These are phyloP conservation scores for Barnettozyma botsteinii DNA, from an alignment of 805 yeast genomes.

Conservation along the genomic window DNA sequence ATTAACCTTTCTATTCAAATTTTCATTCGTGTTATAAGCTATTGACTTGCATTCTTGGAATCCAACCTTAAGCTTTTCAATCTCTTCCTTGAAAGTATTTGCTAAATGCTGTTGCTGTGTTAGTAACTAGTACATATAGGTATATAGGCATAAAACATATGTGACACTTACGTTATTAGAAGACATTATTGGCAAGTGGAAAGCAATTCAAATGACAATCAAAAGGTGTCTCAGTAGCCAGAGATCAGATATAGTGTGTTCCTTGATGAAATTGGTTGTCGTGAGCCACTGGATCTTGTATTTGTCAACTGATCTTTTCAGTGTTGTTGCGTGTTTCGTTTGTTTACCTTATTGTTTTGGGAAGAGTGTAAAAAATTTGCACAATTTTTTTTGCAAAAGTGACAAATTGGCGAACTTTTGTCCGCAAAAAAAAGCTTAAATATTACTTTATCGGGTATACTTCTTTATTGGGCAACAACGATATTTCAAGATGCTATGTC, in stretches of 20 bases:
- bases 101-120: conserved; percentile 2
- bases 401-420: too few relatives aligned
- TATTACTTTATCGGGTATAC: neutral
- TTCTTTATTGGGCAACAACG: too few relatives aligned
- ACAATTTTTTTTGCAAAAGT: conserved; percentile 2
- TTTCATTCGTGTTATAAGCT: conserved; percentile 18
- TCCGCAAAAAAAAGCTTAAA: neutral
- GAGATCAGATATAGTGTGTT: too few relatives aligned
- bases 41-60: conserved; percentile 20
- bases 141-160: neutral
- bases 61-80: conserved; percentile 20
- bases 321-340: neutral
- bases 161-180: conserved; percentile 4
- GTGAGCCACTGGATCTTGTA: too few relatives aligned
- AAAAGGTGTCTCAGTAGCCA: too few relatives aligned
- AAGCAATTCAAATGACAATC: neutral
- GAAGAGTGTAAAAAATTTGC: conserved; percentile 8
- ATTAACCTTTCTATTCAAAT: conserved; percentile 18
- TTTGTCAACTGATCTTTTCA: too few relatives aligned
- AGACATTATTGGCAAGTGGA: conserved; percentile 1
- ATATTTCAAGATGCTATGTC: too few relatives aligned
- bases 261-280: too few relatives aligned
- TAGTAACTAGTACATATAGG: neutral
- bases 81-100: conserved; percentile 17
- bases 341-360: conserved; percentile 6